A percentile compares a stretch with the other conserved stretches of the same genome.
phyloP scores from a whole-genome alignment of 495 filamentous ascomycete genomes.

The Letharia columbiana region DNA sequence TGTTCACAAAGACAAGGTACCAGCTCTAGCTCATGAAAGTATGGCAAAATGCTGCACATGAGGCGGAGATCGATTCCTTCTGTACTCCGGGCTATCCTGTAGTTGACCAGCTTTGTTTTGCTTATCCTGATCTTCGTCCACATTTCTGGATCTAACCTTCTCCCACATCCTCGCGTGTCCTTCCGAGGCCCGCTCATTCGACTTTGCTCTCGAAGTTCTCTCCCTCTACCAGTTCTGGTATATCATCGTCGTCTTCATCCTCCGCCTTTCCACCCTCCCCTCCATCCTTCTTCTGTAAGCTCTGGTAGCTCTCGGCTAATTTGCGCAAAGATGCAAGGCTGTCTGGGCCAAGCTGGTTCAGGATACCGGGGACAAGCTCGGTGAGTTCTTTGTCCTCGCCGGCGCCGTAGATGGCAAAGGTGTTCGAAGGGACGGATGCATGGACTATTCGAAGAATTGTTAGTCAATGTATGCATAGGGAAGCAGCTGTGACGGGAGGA shows the following conservation, averaged over 20 bases:
- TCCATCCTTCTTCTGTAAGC: constrained; percentile 89
- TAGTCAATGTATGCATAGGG: background rate
- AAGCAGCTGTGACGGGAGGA: background rate
- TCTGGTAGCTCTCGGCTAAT: constrained; percentile 98
- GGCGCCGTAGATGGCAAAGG: constrained; percentile 97
- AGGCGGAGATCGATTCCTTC: background rate
- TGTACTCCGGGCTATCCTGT: background rate
- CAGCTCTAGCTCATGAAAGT: background rate
- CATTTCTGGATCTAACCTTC: background rate
- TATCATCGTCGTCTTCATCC: constrained; percentile 68
- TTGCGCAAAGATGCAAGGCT: constrained; percentile 96
- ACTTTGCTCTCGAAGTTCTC: constrained; percentile 96
- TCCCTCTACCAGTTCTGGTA: constrained; percentile 90
- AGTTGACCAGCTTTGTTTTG: background rate
- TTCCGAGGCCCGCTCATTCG: constrained; percentile 49
- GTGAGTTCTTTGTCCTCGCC: constrained; percentile 99
- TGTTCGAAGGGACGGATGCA: constrained; percentile 91
- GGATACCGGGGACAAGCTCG: constrained; percentile 96
- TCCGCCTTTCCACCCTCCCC: constrained; percentile 62
- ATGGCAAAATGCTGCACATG: background rate
- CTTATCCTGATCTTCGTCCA: background rate
- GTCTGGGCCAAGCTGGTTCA: constrained; percentile 98
- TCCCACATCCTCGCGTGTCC: background rate
- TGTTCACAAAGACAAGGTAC: background rate
- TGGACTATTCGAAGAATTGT: constrained; percentile 57